Base-by-base conservation (phyloP, 2,329 filamentous ascomycete genomes). In the Tympanopsis confertula region DNA sequence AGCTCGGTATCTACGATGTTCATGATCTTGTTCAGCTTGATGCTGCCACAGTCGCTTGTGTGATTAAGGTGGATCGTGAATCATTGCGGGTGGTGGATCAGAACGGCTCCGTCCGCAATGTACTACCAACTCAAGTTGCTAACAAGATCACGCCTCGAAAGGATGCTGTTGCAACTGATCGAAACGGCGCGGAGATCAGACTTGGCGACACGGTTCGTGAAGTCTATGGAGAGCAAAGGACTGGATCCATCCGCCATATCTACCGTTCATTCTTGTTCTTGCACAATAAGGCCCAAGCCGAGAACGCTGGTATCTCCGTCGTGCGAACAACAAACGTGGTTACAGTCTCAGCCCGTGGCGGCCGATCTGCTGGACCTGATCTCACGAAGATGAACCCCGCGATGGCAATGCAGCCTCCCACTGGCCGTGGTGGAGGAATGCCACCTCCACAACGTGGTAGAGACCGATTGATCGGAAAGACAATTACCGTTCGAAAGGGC, bases 11-110 rank as follows among this genome's bases (percentile, higher is more conserved):
- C 58, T 96, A 84, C 57, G 83, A 88, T 47, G 77, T 98, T 22
- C 86, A 93, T 49, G 91, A 98, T 55, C 71, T 98, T 19, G 86
- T 98, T 13, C 88, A 96, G 59, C 74, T 98, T 43, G 89, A 96
- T 33, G 30, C 86, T 29, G 81, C 87, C 3, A 96, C 89, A 0
- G 89, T 96, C 18, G 91, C 82, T 41, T 94, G 86, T 54, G 79
- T 98, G 42, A 81, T 94, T 61, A 94, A 94, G 60, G 86, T 96
- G 35, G 91, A 98, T 52, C 82, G 88, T 38, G 91, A 98, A 59
- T 89, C 86, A 1, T 65, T 98, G 39, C 81, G 84, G 19, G 82
- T 95, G 1, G 65, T 98, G 10, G 89, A 98, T 51, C 91, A 98
- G 55, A 84, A 91, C 44, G 86, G 86, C 43, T 82, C 86, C 43